Percentiles rank a stretch among this genome's conserved stretches.
Conservation (phyloP, 2,329 filamentous ascomycete species). For the Seiridium unicorne region DNA sequence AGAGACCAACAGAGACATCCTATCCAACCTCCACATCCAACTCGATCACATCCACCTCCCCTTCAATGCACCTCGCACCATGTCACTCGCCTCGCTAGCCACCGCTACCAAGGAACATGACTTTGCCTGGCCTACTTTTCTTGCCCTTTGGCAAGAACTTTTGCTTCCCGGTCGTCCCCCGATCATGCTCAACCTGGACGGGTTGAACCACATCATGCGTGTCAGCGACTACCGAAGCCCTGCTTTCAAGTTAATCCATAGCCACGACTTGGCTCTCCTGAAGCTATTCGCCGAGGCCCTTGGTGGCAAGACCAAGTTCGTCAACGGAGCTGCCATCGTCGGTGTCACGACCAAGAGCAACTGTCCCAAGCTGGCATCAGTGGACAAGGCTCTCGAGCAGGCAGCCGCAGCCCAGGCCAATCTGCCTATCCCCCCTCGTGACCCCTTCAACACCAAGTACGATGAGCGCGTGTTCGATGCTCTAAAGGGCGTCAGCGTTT, state of each 20-base stretch:
- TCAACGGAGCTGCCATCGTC: constrained; percentile 77
- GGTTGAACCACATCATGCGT: constrained; percentile 78
- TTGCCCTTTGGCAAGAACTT: constrained; percentile 80
- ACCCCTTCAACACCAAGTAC: constrained; percentile 56
- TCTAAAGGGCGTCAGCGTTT: constrained; percentile 47
- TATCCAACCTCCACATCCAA: constrained; percentile 50
- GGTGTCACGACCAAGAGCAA: constrained; percentile 75
- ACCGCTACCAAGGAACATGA: constrained; percentile 73
- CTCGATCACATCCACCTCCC: constrained; percentile 57
- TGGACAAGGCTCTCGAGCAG: constrained; percentile 66
- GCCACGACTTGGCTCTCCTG: constrained; percentile 78
- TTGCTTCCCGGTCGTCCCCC: constrained; percentile 43
- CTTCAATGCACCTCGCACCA: constrained; percentile 54
- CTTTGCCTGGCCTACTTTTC: constrained; percentile 76
- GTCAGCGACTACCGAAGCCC: constrained; percentile 72
- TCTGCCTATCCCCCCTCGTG: constrained; percentile 33
- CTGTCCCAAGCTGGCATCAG: constrained; percentile 58
- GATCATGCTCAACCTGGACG: constrained; percentile 76
- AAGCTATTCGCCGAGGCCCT: constrained; percentile 74
- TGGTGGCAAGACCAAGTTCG: constrained; percentile 52
- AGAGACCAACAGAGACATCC: constrained; percentile 67
- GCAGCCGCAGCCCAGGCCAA: constrained; percentile 42
- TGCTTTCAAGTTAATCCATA: constrained; percentile 73
- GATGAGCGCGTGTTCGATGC: constrained; percentile 55
- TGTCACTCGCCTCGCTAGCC: constrained; percentile 66